These are phyloP conservation scores for Fusarium sambucinum DNA, from an alignment of 2,329 filamentous ascomycete genomes.

Conservation along the genomic window DNA sequence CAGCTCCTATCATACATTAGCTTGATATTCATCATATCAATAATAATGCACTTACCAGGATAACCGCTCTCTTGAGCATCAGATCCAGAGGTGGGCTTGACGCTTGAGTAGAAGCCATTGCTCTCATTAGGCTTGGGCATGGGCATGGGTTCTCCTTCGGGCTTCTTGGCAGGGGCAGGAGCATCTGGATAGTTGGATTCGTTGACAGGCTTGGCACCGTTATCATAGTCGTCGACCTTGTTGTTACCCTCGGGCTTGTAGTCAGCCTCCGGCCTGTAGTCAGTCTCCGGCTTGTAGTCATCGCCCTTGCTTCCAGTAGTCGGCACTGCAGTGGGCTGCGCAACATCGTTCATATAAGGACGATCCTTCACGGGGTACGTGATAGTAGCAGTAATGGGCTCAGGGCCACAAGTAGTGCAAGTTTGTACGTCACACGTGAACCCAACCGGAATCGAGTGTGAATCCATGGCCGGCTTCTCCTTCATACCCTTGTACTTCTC, in stretches of 20 bases:
- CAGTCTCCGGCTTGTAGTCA: not conserved
- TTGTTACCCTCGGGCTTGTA: not conserved
- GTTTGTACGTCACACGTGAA: constrained; percentile 36
- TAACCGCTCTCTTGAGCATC: not conserved
- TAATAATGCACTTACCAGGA: constrained; percentile 3
- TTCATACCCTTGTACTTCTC: constrained; percentile 33
- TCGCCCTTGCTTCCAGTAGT: not conserved
- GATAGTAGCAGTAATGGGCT: constrained; percentile 31
- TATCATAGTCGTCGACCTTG: not conserved
- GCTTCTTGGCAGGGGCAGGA: not conserved
- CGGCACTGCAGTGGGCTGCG: constrained; percentile 9
- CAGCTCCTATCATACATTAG: not conserved
- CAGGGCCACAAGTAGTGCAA: constrained; percentile 26
- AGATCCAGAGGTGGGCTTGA: constrained; percentile 3
- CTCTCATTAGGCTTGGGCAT: not conserved
- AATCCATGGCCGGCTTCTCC: constrained; percentile 13
- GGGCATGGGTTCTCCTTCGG: not conserved
- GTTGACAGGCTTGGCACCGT: not conserved
- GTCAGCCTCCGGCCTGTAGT: too few species aligned
- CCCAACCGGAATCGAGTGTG: constrained; percentile 23
- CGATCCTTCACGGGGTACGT: constrained; percentile 25
- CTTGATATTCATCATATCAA: not conserved
- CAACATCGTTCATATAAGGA: constrained; percentile 55
- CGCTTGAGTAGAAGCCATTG: constrained; percentile 9
- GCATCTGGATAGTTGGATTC: not conserved